Evolutionary conservation across 2,329 filamentous ascomycete species (phyloP).

Genomic region (Bipolaris zeicola): DNA sequence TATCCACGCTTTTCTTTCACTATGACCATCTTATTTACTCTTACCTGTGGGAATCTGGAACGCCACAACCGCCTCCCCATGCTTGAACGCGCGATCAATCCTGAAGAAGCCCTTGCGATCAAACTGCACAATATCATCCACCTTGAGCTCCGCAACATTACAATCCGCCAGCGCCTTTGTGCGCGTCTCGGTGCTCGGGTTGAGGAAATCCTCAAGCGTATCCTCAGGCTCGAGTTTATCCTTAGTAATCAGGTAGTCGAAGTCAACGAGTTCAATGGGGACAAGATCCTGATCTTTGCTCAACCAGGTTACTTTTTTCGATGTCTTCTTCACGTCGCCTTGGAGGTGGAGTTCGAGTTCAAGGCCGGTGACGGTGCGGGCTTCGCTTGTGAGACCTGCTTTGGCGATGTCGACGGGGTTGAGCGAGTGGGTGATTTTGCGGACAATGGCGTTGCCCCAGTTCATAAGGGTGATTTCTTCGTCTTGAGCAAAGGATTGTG

Average conservation of each 20-base stretch:
- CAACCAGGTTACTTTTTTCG: conserved; percentile 97
- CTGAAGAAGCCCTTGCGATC: conserved; percentile 93
- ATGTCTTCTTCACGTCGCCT: conserved; percentile 92
- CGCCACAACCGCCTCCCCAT: conserved; percentile 66
- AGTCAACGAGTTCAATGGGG: conserved; percentile 86
- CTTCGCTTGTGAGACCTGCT: conserved; percentile 44
- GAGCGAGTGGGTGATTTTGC: conserved; percentile 63
- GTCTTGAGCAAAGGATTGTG: conserved; percentile 76
- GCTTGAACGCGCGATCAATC: conserved; percentile 69
- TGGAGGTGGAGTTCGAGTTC: conserved; percentile 87
- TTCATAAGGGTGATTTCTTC: conserved; percentile 97
- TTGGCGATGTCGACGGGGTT: conserved; percentile 54
- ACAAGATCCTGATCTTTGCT: conserved; percentile 78
- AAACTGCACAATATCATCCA: conserved; percentile 91
- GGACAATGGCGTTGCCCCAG: conserved; percentile 89
- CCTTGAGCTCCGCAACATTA: conserved; percentile 78
- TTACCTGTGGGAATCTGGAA: conserved; percentile 75
- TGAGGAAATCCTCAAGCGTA: conserved; percentile 81
- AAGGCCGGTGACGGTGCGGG: conserved; percentile 65
- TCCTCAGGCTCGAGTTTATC: conserved; percentile 89
- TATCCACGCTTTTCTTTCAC: background rate
- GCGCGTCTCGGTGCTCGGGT: conserved; percentile 73
- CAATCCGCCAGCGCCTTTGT: conserved; percentile 79
- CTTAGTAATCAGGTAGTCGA: conserved; percentile 94
- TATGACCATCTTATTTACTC: conserved; percentile 34